phyloP scores from a whole-genome alignment of 768 basidiomycete species.

The Serendipita indica region DNA sequence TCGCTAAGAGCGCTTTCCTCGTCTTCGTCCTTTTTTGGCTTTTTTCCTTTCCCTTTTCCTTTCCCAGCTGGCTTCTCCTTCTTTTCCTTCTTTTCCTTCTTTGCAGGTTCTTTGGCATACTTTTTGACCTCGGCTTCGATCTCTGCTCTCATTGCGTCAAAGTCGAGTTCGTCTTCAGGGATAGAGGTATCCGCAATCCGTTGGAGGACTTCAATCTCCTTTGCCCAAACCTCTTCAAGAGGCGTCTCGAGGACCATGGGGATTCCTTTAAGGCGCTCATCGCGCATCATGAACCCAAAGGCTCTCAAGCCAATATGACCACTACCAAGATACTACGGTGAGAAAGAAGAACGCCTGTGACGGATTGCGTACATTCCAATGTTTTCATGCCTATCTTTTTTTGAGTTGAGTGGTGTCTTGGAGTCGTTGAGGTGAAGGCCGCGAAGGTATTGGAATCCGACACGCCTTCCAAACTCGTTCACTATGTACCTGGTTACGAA shows the following conservation, averaged over 20 bases:
- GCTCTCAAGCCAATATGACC: slow-evolving; percentile 49
- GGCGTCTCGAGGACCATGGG: slow-evolving; percentile 79
- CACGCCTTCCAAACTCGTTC: slow-evolving; percentile 44
- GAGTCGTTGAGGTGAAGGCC: slow-evolving; percentile 84
- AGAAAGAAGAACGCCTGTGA: neutral
- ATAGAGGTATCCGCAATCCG: slow-evolving; percentile 21
- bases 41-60: neutral
- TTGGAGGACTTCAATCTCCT: slow-evolving; percentile 53
- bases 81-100: slow-evolving; percentile 7
- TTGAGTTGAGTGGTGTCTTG: slow-evolving; percentile 45
- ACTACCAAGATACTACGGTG: slow-evolving; percentile 23
- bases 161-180: slow-evolving; percentile 7
- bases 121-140: slow-evolving; percentile 14
- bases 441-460: slow-evolving; percentile 58
- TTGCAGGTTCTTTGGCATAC: slow-evolving; percentile 6
- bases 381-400: slow-evolving; percentile 70
- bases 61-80: neutral
- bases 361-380: slow-evolving; percentile 51
- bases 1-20: slow-evolving; percentile 2
- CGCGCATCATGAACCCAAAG: slow-evolving; percentile 53
- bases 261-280: slow-evolving; percentile 49
- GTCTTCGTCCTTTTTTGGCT: slow-evolving; percentile 17
- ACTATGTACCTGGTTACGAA: no score
- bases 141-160: slow-evolving; percentile 12
- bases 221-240: slow-evolving; percentile 59